Evolutionary conservation across 768 basidiomycete species (phyloP).

Genomic region (Kockovaella imperatae): DNA sequence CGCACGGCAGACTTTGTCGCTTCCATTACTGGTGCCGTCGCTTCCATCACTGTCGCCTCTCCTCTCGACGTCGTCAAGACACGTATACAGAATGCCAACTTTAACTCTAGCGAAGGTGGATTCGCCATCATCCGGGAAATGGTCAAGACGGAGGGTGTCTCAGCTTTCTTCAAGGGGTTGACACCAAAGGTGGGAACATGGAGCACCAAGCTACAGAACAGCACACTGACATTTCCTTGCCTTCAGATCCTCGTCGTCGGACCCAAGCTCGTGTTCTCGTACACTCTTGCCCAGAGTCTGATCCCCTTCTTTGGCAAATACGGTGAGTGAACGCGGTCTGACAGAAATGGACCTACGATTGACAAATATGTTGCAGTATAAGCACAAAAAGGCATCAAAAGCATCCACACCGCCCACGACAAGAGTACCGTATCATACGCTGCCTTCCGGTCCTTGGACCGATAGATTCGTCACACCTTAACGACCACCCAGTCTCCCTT

Average conservation of each 20-base stretch:
- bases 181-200: slow-evolving; percentile 70
- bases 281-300: slow-evolving; percentile 90
- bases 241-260: slow-evolving; percentile 87
- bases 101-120: slow-evolving; percentile 55
- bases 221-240: neutral
- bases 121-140: slow-evolving; percentile 75
- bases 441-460: too few relatives aligned
- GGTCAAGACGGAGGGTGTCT: slow-evolving; percentile 71
- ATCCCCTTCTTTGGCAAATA: slow-evolving; percentile 87
- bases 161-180: slow-evolving; percentile 90
- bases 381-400: neutral
- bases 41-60: slow-evolving; percentile 91
- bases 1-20: slow-evolving; percentile 65
- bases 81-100: slow-evolving; percentile 97
- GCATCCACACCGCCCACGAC: too few relatives aligned
- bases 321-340: too few relatives aligned
- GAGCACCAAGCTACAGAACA: neutral
- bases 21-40: slow-evolving; percentile 84
- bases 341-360: neutral
- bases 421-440: too few relatives aligned
- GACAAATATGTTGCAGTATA: neutral
- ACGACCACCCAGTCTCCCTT: too few relatives aligned
- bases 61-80: slow-evolving; percentile 92
- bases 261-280: slow-evolving; percentile 96
- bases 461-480: too few relatives aligned